phyloP scores from a whole-genome alignment of 495 filamentous ascomycete genomes.

The Penicillium fimorum region DNA sequence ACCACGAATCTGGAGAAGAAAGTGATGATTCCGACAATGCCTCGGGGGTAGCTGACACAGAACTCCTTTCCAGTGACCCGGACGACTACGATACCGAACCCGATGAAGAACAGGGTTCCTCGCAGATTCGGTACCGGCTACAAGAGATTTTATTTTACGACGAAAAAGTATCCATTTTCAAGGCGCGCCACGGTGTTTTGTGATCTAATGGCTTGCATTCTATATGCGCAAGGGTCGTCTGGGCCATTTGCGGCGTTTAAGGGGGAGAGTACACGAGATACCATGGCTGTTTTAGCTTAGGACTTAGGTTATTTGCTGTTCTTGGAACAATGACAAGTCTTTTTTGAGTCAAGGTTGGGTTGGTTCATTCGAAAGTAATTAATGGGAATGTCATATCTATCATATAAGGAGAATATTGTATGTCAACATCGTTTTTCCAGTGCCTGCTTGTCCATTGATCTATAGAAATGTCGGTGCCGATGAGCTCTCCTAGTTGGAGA shows the following conservation, averaged over 20 bases:
- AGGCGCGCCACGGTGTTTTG: constrained; percentile 70
- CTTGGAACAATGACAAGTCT: constrained; percentile 12
- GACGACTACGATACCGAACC: constrained; percentile 55
- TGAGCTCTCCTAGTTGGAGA: too few species aligned
- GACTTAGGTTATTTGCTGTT: background rate
- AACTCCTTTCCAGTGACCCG: constrained; percentile 36
- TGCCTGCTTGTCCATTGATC: too few species aligned
- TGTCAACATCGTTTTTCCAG: too few species aligned
- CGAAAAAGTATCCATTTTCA: constrained; percentile 83
- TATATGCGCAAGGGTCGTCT: background rate
- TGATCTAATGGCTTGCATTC: constrained; percentile 32
- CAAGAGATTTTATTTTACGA: constrained; percentile 89
- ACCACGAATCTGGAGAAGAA: constrained; percentile 44
- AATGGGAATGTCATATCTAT: too few species aligned
- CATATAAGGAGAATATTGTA: too few species aligned
- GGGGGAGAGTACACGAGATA: constrained; percentile 6
- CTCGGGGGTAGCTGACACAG: constrained; percentile 44
- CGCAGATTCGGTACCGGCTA: constrained; percentile 59
- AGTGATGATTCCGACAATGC: constrained; percentile 48
- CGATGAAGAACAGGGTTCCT: constrained; percentile 47
- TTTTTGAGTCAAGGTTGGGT: background rate
- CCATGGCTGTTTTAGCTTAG: constrained; percentile 4
- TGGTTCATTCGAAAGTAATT: background rate
- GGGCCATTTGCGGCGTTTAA: constrained; percentile 7
- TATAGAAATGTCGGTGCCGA: too few species aligned